These are phyloP conservation scores for Curvularia hawaiiensis DNA, from an alignment of 2,329 filamentous ascomycete species.

Conservation along the genomic window DNA sequence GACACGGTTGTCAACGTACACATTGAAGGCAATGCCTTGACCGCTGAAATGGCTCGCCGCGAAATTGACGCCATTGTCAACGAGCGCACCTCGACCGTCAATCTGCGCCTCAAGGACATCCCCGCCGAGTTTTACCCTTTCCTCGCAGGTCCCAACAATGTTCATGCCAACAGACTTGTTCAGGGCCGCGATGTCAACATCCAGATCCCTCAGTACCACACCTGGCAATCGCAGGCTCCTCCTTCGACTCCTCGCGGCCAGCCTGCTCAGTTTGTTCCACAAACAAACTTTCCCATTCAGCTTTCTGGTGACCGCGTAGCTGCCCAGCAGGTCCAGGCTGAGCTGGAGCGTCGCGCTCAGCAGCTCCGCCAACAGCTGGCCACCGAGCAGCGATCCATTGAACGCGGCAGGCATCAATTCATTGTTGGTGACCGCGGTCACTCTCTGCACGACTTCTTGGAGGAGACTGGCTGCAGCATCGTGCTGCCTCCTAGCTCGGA, in stretches of 20 bases:
- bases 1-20: constrained; percentile 78
- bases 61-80: constrained; percentile 87
- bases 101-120: constrained; percentile 79
- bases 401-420: constrained; percentile 90
- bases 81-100: constrained; percentile 82
- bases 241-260: constrained; percentile 68
- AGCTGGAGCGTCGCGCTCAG: constrained; percentile 79
- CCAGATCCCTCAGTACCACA: constrained; percentile 81
- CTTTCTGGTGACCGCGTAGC: constrained; percentile 84
- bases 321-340: constrained; percentile 77
- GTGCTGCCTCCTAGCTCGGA: constrained; percentile 77
- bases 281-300: constrained; percentile 77
- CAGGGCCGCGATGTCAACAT: constrained; percentile 77
- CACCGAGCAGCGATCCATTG: constrained; percentile 79
- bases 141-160: constrained; percentile 79
- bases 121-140: constrained; percentile 96
- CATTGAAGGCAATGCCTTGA: constrained; percentile 89
- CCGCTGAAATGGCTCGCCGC: constrained; percentile 80
- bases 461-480: constrained; percentile 87
- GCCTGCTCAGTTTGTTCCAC: constrained; percentile 71
- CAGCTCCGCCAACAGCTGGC: constrained; percentile 77
- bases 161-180: constrained; percentile 70
- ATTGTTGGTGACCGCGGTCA: constrained; percentile 85
- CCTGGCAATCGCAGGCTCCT: constrained; percentile 70
- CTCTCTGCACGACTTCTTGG: constrained; percentile 83